Percentiles rank a stretch among this genome's conserved stretches.
phyloP scores from a whole-genome alignment of 768 basidiomycete genomes.

The Galerina sulciceps region DNA sequence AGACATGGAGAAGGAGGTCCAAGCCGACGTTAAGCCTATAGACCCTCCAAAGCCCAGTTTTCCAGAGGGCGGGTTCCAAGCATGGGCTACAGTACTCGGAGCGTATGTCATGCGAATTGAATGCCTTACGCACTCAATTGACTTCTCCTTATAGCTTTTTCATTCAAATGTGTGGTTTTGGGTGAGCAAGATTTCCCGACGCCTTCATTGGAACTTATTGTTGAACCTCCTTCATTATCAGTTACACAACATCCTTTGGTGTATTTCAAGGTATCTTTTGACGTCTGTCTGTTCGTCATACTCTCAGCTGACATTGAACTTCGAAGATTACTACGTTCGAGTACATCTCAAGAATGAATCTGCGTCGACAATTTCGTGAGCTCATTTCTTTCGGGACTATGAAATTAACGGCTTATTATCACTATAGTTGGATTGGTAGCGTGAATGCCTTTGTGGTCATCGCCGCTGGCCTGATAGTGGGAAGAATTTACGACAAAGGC shows the following conservation, averaged over 20 bases:
- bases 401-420: background rate
- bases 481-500: conserved; percentile 12
- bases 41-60: conserved; percentile 1
- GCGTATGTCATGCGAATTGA: conserved; percentile 11
- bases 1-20: too few relatives aligned
- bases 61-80: conserved; percentile 20
- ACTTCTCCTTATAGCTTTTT: conserved; percentile 12
- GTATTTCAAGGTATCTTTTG: conserved; percentile 10
- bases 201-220: background rate
- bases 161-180: conserved; percentile 22
- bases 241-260: conserved; percentile 12
- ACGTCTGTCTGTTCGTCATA: background rate
- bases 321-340: conserved; percentile 8
- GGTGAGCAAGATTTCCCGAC: conserved; percentile 1
- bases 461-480: conserved; percentile 6
- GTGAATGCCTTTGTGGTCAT: conserved; percentile 12
- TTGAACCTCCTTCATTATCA: background rate
- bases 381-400: background rate
- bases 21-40: background rate
- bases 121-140: too few relatives aligned
- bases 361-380: conserved; percentile 7
- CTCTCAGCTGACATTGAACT: background rate
- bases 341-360: conserved; percentile 9
- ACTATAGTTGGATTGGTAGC: conserved; percentile 13
- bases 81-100: conserved; percentile 20